Evolutionary conservation across 352 stramenopile genomes (phyloP).

Genomic region (Peronospora farinosa): DNA sequence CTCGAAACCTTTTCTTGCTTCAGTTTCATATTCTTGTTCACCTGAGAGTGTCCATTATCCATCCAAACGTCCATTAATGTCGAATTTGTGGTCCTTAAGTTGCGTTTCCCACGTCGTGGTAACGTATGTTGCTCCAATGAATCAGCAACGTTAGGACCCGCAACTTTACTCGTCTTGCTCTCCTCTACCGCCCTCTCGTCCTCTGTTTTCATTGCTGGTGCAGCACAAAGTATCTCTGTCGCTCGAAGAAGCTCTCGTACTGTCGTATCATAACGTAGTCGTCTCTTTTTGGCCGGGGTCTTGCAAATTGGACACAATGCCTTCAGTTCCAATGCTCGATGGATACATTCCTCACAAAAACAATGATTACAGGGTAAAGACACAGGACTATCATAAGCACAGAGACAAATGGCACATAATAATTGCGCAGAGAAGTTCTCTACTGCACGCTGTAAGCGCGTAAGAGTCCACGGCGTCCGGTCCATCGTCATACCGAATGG

Average conservation of each 20-base stretch:
- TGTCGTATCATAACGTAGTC: slow-evolving; percentile 68
- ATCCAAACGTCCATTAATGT: slow-evolving; percentile 19
- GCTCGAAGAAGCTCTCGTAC: slow-evolving; percentile 64
- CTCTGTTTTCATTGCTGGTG: slow-evolving; percentile 7
- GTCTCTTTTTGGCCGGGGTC: slow-evolving; percentile 68
- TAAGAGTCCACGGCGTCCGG: slow-evolving; percentile 31
- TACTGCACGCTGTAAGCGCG: slow-evolving; percentile 50
- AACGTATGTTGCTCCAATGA: slow-evolving; percentile 6
- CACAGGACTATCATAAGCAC: slow-evolving; percentile 54
- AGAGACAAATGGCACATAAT: slow-evolving; percentile 82
- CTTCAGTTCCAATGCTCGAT: slow-evolving; percentile 75
- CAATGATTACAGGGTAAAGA: slow-evolving; percentile 84
- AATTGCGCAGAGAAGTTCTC: slow-evolving; percentile 66
- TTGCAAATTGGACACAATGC: slow-evolving; percentile 81
- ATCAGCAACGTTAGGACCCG: not conserved
- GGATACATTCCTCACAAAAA: slow-evolving; percentile 85
- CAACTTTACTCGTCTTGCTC: not conserved
- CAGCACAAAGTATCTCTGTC: slow-evolving; percentile 40
- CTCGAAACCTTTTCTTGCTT: slow-evolving; percentile 6
- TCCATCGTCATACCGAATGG: not conserved
- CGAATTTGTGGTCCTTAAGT: slow-evolving; percentile 9
- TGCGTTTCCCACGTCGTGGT: slow-evolving; percentile 10
- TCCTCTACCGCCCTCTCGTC: not conserved
- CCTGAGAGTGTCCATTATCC: slow-evolving; percentile 1
- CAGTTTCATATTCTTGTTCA: slow-evolving; percentile 2